Base-by-base conservation (phyloP, 495 filamentous ascomycete species). In the Talaromyces adpressus region DNA sequence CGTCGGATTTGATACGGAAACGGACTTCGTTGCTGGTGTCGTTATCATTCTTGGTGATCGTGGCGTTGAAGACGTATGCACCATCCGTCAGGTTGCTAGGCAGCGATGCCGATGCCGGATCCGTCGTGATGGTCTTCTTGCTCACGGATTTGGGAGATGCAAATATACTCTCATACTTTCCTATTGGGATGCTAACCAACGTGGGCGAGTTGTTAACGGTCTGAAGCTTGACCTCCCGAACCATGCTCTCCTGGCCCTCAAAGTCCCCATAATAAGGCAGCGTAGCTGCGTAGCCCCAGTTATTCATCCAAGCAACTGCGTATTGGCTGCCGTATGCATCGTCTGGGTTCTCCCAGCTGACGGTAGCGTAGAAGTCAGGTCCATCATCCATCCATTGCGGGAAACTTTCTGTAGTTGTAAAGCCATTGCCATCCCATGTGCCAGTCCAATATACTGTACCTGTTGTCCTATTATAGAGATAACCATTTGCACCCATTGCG, bases 391-490 rank as follows among this genome's bases (percentile, higher is more conserved):
- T 30, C 29, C 29, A 30, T 30, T 30, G 29, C 29, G 29, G 29
- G 29, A 30, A 7, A 30, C 29, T 30, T 6, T 30, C 6, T 30
- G 29, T 30, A 20, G 52, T 5, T 27, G 52, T 27, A 20, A 54
- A 54, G 18, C 52, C 52, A 54, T 54, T 54, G 52, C 52, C 52
- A 20, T 54, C 52, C 52, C 52, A 54, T 54, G 52, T 54, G 16
- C 52, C 52, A 27, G 52, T 54, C 52, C 52, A 54, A 54, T 54
- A 54, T 54, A 54, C 52, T 16, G 52, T 54, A 54, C 23, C 52
- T 27, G 52, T 54, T 54, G 52, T 54, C 52, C 52, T 54, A 54
- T 54, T 54, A 54, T 54, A 54, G 52, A 54, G 23, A 22, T 54
- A 54, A n/a, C 52, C 52, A 54, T 54, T 54, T 27, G 52, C 52